Percentiles rank a stretch among this genome's conserved stretches.
phyloP scores from a whole-genome alignment of 2,329 filamentous ascomycete genomes.

The Lachnellula arida region DNA sequence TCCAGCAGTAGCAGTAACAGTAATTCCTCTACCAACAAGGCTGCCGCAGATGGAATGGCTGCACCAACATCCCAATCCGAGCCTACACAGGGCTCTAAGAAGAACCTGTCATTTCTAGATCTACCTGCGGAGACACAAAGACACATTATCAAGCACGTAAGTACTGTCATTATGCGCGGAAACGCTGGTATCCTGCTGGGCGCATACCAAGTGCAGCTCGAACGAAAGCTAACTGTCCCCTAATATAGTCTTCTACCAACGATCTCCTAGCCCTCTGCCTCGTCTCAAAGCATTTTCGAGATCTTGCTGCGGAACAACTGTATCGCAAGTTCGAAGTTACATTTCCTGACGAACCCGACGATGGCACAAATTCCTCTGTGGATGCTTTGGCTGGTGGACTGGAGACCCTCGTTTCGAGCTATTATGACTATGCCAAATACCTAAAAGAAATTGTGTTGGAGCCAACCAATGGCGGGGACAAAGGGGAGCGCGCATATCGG shows the following conservation, averaged over 20 bases:
- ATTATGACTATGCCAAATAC: slow-evolving; percentile 58
- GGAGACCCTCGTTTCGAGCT: slow-evolving; percentile 58
- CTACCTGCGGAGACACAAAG: slow-evolving; percentile 32
- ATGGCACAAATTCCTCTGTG: slow-evolving; percentile 45
- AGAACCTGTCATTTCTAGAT: slow-evolving; percentile 16
- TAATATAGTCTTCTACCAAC: slow-evolving; percentile 42
- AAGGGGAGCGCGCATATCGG: slow-evolving; percentile 50
- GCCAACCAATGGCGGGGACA: slow-evolving; percentile 46
- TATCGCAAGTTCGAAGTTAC: slow-evolving; percentile 58
- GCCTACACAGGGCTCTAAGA: not conserved
- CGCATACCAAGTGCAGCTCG: not conserved
- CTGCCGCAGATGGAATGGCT: not conserved
- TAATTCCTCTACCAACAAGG: not conserved
- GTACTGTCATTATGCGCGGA: slow-evolving; percentile 5
- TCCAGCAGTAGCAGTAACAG: not conserved
- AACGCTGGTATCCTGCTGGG: not conserved
- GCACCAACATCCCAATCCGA: not conserved
- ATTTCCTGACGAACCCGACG: slow-evolving; percentile 53
- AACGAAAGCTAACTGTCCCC: not conserved
- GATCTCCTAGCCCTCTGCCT: slow-evolving; percentile 55
- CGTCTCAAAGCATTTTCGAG: slow-evolving; percentile 53
- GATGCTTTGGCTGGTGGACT: slow-evolving; percentile 54
- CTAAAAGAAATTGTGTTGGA: slow-evolving; percentile 53
- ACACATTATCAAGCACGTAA: slow-evolving; percentile 31
- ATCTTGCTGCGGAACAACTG: slow-evolving; percentile 52